A percentile compares a stretch with the other conserved stretches of the same genome.
phyloP scores from a whole-genome alignment of 768 basidiomycete genomes.

The Xanthoconium purpureum region DNA sequence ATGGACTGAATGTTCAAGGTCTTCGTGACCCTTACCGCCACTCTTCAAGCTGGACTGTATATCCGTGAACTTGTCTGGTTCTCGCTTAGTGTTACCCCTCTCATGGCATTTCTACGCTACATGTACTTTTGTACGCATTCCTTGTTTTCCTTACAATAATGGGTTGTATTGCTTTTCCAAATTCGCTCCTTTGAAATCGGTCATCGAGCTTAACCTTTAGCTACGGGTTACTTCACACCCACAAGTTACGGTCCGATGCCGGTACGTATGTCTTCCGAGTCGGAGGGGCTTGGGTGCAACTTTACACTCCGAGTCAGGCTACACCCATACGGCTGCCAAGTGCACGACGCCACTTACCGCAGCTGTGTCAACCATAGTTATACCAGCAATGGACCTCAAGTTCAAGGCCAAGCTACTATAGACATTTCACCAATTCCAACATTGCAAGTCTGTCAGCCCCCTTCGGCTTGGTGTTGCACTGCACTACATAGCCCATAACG shows the following conservation, averaged over 20 bases:
- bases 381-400: constrained; percentile 1
- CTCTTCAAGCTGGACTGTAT: constrained; percentile 12
- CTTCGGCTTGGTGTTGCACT: too few species aligned
- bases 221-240: too few species aligned
- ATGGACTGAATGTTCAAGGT: constrained; percentile 4
- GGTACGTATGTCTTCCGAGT: too few species aligned
- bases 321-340: too few species aligned
- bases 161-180: background rate
- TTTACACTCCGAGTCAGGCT: too few species aligned
- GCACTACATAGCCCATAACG: background rate
- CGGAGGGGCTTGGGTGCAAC: too few species aligned
- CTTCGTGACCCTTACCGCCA: background rate
- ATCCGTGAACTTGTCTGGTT: constrained; percentile 12
- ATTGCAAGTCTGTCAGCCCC: too few species aligned
- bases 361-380: too few species aligned
- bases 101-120: constrained; percentile 12
- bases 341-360: too few species aligned
- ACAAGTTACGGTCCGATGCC: too few species aligned
- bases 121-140: constrained; percentile 17
- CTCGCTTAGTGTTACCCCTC: constrained; percentile 19
- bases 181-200: too few species aligned
- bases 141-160: constrained; percentile 8
- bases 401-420: background rate
- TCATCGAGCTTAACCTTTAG: too few species aligned
- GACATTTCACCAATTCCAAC: constrained; percentile 29